Evolutionary conservation across 352 stramenopile species (phyloP).

Genomic region (Phytophthora melonis): DNA sequence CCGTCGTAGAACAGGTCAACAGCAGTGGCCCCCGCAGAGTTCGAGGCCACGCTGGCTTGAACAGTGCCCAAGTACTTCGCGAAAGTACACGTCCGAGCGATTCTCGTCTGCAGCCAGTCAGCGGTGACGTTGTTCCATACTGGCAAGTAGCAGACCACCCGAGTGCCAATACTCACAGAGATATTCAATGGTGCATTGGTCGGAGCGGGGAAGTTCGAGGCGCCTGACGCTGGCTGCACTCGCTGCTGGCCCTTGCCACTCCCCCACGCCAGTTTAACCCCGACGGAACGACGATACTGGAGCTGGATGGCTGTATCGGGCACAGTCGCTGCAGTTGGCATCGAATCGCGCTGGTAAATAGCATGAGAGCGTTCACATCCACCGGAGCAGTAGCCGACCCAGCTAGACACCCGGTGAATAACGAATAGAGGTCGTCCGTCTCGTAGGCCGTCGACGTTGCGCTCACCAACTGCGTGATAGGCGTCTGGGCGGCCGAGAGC

Average conservation of each 20-base stretch:
- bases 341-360: constrained; percentile 58
- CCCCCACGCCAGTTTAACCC: constrained; percentile 59
- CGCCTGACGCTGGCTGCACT: not conserved
- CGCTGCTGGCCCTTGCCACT: constrained; percentile 40
- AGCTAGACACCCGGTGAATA: constrained; percentile 45
- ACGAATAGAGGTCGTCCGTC: constrained; percentile 47
- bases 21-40: constrained; percentile 19
- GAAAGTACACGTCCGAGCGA: constrained; percentile 50
- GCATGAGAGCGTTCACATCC: constrained; percentile 47
- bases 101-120: constrained; percentile 39
- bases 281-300: constrained; percentile 33
- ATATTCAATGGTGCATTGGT: constrained; percentile 38
- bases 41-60: constrained; percentile 32
- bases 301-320: constrained; percentile 35
- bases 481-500: constrained; percentile 26
- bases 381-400: constrained; percentile 7
- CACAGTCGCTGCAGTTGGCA: constrained; percentile 66
- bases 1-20: constrained; percentile 59
- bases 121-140: constrained; percentile 37
- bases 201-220: constrained; percentile 15
- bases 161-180: constrained; percentile 42
- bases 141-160: constrained; percentile 53
- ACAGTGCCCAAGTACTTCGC: constrained; percentile 60
- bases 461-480: constrained; percentile 26
- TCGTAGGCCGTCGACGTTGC: constrained; percentile 25